Evolutionary conservation across 2,329 filamentous ascomycete species (phyloP).

Genomic region (Xylariaceae sp.): DNA sequence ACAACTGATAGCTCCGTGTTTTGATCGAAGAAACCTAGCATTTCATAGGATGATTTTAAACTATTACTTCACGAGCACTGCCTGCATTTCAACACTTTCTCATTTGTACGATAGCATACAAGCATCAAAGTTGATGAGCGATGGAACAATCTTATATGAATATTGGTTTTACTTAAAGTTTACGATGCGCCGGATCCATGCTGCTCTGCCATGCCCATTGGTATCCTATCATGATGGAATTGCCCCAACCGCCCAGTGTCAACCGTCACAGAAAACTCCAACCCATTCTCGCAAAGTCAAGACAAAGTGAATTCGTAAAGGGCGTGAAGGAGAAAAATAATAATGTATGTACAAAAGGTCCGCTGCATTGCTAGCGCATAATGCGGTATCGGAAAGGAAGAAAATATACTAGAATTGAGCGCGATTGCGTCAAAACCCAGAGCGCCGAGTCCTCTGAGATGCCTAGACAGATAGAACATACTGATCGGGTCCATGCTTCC

Average conservation of each 20-base stretch:
- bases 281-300: conserved; percentile 14
- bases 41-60: too few relatives aligned
- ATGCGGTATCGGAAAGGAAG: conserved; percentile 7
- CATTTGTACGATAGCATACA: background rate
- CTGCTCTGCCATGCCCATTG: conserved; percentile 25
- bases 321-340: conserved; percentile 10
- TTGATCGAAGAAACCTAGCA: too few relatives aligned
- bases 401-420: conserved; percentile 17
- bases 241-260: conserved; percentile 24
- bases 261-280: conserved; percentile 13
- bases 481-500: conserved; percentile 69
- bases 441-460: conserved; percentile 3
- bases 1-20: too few relatives aligned
- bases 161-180: too few relatives aligned
- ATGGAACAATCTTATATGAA: conserved; percentile 7
- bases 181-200: conserved; percentile 26
- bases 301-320: conserved; percentile 20
- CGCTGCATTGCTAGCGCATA: conserved; percentile 5
- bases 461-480: conserved; percentile 70
- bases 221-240: conserved; percentile 26
- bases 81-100: too few relatives aligned
- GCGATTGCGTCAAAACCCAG: conserved; percentile 4
- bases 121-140: background rate
- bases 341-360: conserved; percentile 26
- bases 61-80: too few relatives aligned